These are phyloP conservation scores for Keqinozyma sinolaborantium DNA, from an alignment of 1,139 yeast genomes.

Conservation along the genomic window DNA sequence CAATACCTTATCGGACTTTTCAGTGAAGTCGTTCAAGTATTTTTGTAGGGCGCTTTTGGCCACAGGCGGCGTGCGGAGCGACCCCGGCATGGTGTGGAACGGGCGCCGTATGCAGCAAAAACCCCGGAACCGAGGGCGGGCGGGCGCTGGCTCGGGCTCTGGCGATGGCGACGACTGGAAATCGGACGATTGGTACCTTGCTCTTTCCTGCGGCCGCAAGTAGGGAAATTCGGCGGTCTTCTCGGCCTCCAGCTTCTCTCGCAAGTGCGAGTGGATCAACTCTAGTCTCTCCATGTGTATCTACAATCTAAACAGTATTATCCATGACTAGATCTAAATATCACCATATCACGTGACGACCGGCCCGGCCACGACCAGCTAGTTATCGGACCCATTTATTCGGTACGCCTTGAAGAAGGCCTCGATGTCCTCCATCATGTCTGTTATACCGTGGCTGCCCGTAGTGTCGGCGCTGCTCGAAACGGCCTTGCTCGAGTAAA, in stretches of 20 bases:
- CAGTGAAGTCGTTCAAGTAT: neutral
- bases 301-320: too few relatives aligned
- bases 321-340: too few relatives aligned
- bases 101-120: too few relatives aligned
- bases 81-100: too few relatives aligned
- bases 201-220: neutral
- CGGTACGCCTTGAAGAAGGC: slow-evolving; percentile 47
- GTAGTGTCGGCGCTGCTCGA: slow-evolving; percentile 14
- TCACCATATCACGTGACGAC: neutral
- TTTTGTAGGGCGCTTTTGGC: too few relatives aligned
- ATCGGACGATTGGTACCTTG: neutral
- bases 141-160: neutral
- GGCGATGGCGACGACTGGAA: neutral
- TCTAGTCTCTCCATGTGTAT: neutral
- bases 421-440: slow-evolving; percentile 54
- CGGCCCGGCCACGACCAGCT: slow-evolving; percentile 4
- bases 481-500: slow-evolving; percentile 46
- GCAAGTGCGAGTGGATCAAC: neutral
- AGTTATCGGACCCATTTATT: slow-evolving; percentile 39
- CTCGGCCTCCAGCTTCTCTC: neutral
- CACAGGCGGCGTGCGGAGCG: too few relatives aligned
- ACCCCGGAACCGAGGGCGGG: too few relatives aligned
- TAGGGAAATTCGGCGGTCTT: neutral
- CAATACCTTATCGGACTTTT: neutral
- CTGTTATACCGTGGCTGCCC: slow-evolving; percentile 50